Percentiles rank a stretch among this genome's conserved stretches.
Conservation (phyloP, 2,329 filamentous ascomycete species). For the Aspergillus versicolor region DNA sequence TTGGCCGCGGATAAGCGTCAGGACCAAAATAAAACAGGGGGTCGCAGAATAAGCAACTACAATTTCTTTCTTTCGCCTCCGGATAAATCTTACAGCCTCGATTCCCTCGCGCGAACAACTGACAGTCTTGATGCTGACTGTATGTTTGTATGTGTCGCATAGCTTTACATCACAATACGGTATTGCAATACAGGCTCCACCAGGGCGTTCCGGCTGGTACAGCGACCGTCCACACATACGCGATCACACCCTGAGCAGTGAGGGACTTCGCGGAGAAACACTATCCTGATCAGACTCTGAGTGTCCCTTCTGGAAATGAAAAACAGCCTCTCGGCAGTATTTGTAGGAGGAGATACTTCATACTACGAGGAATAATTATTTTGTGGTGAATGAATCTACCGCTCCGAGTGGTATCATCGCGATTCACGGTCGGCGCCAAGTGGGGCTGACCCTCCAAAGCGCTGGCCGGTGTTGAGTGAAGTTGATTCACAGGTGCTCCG, state of each 20-base stretch:
- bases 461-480: conserved; percentile 15
- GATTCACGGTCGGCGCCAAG: conserved; percentile 11
- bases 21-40: not conserved
- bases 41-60: not conserved
- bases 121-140: not conserved
- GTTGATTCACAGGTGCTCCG: conserved; percentile 18
- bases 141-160: not conserved
- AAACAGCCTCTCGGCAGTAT: not conserved
- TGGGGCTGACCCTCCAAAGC: conserved; percentile 17
- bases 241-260: too few species aligned
- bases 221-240: not conserved
- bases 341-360: not conserved
- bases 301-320: too few species aligned
- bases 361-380: too few species aligned
- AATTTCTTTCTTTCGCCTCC: not conserved
- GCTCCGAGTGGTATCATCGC: not conserved
- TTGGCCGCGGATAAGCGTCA: conserved; percentile 7
- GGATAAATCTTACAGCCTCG: conserved; percentile 1
- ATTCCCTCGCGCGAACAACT: not conserved
- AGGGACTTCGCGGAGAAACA: too few species aligned
- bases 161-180: not conserved
- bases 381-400: too few species aligned
- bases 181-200: not conserved
- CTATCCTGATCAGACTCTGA: not conserved
- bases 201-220: not conserved